Base-by-base conservation (phyloP, 2,329 filamentous ascomycete species). In the Macrophomina phaseolina region DNA sequence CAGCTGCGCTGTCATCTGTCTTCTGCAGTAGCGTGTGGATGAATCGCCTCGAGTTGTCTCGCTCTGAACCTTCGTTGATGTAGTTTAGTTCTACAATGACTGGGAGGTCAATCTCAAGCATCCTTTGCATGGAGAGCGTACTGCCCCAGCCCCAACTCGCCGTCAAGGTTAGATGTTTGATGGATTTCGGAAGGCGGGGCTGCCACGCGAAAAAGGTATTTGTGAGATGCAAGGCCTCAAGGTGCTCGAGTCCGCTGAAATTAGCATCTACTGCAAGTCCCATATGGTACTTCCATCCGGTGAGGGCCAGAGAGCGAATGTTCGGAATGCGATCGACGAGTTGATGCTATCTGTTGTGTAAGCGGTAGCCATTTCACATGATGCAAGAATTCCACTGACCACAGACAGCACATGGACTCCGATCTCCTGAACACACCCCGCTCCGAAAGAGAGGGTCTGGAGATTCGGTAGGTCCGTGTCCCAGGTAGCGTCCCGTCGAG, bases 381-480 rank as follows among this genome's bases (percentile, higher is more conserved):
- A 28, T n/a, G 9, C 3, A 16, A 9, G 18, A 36, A n/a, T 8
- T 3, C 7, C 28, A 49, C 30, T 48, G 9, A 49, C 42, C 9
- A 30, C 16, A 7, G 63, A 48, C 30, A 65, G 40, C 8, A 46
- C 45, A 40, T 48, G 36, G 23, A 64, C 62, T 8, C 60, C 55
- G 36, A 23, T 45, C 12, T 51, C 38, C 48, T 46, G 49, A 7
- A 46, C 30, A 14, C 12, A 51, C 4, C 60, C 65, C 30, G 60
- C 42, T 2, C 56, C 46, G 2, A 78, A 45, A 7, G 58, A 67
- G 4, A 78, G 65, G 4, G 68, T 71, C 23, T 72, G 67, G 4
- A 80, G 71, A 38, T 71, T 68, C 1, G 71, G 70, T 32, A 75
- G 71, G 5, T 74, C 69, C 7, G 70, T 70, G 14, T 71, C 68